Evolutionary conservation across 768 basidiomycete species (phyloP).

Genomic region (Leccinellum luteum): DNA sequence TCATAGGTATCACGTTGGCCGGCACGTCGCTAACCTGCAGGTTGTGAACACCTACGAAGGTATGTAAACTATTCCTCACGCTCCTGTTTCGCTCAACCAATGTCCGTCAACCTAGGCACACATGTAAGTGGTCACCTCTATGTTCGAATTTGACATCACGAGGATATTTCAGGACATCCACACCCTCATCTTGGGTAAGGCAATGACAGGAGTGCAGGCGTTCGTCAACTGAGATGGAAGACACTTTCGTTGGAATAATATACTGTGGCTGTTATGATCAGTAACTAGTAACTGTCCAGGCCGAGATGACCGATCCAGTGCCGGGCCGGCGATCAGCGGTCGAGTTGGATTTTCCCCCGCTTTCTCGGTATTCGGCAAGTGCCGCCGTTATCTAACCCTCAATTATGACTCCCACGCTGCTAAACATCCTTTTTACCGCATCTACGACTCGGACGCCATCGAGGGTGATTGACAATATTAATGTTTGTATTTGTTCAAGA

Average conservation of each 20-base stretch:
- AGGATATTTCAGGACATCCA: conserved; percentile 68
- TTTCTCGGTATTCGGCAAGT: background rate
- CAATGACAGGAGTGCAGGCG: conserved; percentile 85
- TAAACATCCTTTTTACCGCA: background rate
- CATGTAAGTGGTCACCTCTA: conserved; percentile 41
- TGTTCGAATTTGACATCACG: conserved; percentile 1
- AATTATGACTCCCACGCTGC: background rate
- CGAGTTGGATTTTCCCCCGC: background rate
- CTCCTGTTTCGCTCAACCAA: conserved; percentile 1
- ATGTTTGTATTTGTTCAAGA: background rate
- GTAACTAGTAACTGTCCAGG: background rate
- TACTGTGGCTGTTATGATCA: background rate
- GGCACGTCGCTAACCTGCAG: conserved; percentile 92
- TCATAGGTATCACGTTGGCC: conserved; percentile 83
- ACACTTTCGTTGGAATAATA: background rate
- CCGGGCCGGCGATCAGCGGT: background rate
- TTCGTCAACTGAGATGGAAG: conserved; percentile 56
- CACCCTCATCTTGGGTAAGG: conserved; percentile 90
- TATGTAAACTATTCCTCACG: conserved; percentile 22
- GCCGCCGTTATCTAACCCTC: background rate
- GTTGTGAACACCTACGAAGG: conserved; percentile 98
- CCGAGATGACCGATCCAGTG: background rate
- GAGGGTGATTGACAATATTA: background rate
- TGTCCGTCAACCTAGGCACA: conserved; percentile 42
- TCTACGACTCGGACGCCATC: background rate